A percentile compares a stretch with the other conserved stretches of the same genome.
Conservation (phyloP, 2,329 filamentous ascomycete genomes). For the Paradendryphiella salina region DNA sequence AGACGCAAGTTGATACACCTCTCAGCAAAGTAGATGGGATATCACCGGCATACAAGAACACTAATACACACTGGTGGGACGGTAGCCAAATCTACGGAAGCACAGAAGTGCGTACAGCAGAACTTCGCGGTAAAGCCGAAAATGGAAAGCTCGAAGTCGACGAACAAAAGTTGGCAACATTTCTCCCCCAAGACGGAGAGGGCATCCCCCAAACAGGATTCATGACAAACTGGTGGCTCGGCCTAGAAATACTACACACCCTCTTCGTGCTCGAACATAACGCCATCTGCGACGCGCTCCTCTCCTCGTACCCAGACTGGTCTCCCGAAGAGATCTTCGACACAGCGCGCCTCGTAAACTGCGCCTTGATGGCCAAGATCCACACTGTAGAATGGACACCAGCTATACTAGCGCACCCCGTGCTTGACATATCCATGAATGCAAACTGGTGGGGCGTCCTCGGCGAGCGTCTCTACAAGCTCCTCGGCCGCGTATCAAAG, state of each 20-base stretch:
- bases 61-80: conserved; percentile 54
- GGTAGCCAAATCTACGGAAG: conserved; percentile 54
- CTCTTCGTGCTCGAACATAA: conserved; percentile 55
- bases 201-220: conserved; percentile 51
- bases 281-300: conserved; percentile 49
- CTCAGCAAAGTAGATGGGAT: conserved; percentile 6
- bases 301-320: conserved; percentile 45
- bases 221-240: conserved; percentile 54
- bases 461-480: conserved; percentile 49
- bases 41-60: conserved; percentile 50
- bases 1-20: too few species aligned
- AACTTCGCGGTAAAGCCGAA: conserved; percentile 41
- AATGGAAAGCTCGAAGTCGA: conserved; percentile 50
- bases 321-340: conserved; percentile 51
- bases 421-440: conserved; percentile 50
- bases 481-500: conserved; percentile 49
- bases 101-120: conserved; percentile 43
- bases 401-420: conserved; percentile 53
- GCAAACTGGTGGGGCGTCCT: conserved; percentile 54
- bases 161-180: conserved; percentile 39
- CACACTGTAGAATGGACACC: conserved; percentile 57
- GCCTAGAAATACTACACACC: conserved; percentile 53
- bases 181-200: conserved; percentile 47
- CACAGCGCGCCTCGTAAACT: conserved; percentile 52
- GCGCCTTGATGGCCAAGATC: conserved; percentile 56